Base-by-base conservation (phyloP, 1,284 basidiomycete genomes). In the Mycosarcoma mackinlayi region DNA sequence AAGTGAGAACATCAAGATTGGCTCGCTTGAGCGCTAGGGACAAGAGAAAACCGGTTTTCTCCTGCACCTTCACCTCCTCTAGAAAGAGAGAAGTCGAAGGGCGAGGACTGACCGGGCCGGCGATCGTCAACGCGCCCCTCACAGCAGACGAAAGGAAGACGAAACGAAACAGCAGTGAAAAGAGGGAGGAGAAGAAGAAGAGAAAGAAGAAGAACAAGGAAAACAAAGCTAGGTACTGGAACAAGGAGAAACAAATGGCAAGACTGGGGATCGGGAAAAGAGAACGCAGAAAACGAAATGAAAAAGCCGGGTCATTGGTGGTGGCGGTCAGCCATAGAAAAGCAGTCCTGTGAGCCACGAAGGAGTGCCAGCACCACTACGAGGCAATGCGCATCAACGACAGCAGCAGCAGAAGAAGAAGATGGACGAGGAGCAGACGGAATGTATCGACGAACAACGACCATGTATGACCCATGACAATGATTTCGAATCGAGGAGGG, bases 51-150 rank as follows among this genome's bases (percentile, higher is more conserved):
- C 57, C 57, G 34, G 57, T 35, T 60, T 65, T 55, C 57, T 56
- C 48, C 44, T 56, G 42, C 52, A 52, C 57, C 52, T 52, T 48
- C 41, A 16, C 25, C 39, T 39, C 39, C 30, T 38, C 10, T 31
- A 34, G 14, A 21, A 52, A 42, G 39, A 57, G 38, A 49, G 47
- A 21, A 21, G 37, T 38, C 38, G 46, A 60, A 48, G 53, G 44
- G 50, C 56, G 57, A 54, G 47, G 48, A 59, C 51, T 47, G 63
- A 66, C 56, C 63, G 63, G 33, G 33, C 63, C 63, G 52, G 56
- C 63, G 63, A 66, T 60, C 56, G 52, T 66, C 63, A 42, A 66
- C 63, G 48, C 63, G 47, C 52, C 38, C 50, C 41, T 30, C 38
- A 55, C 51, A 59, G 50, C 63, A 66, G 63, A 66, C 37, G 23